Base-by-base conservation (phyloP, 768 basidiomycete species). In the Suillus subluteus region DNA sequence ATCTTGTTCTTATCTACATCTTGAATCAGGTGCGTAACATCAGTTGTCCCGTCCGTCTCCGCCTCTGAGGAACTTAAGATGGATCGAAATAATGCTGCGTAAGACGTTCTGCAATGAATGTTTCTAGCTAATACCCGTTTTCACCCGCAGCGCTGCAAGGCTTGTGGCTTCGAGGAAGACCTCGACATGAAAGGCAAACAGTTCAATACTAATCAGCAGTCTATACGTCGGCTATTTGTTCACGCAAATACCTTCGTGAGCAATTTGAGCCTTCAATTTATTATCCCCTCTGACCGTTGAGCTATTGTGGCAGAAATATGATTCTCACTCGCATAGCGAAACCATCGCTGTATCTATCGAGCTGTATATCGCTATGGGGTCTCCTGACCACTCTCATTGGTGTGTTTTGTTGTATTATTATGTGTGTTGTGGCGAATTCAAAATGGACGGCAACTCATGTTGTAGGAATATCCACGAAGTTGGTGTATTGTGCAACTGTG, bases 191-290 rank as follows among this genome's bases (percentile, higher is more conserved):
- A 77, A 30, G 88, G 88, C 13, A 84, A 84, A 66, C 87, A 88
- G 68, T 90, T 88, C 77, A 90, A 90, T 73, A 82, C 77, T 91
- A 12, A 77, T 91, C 35, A 88, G 87, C 41, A 85, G 89, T 65
- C 80, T 89, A 59, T 88, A 87, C 69, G 82, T 88, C 41, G 88
- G 88, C 23, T 91, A 91, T 70, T 88, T 89, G 62, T 77, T 89
- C 44, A 91, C 90, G 88, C 90, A 91, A 73, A 82, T 89, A 66
- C 89, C 89, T 38, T 88, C 87, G 86, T 87, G 67, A 71, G 86
- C 75, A 18, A 18, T 12, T 71, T 38, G 56, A 15, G 13, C n/a
- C 16, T 38, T 23, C 6, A 4, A 26, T 15, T 9, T 3, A 26
- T 52, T 11, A 26, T 9, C 38, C 38, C 23, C 26, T 63, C 26